phyloP scores from a whole-genome alignment of 23 red algal genomes.

The Gracilaria caudata region DNA sequence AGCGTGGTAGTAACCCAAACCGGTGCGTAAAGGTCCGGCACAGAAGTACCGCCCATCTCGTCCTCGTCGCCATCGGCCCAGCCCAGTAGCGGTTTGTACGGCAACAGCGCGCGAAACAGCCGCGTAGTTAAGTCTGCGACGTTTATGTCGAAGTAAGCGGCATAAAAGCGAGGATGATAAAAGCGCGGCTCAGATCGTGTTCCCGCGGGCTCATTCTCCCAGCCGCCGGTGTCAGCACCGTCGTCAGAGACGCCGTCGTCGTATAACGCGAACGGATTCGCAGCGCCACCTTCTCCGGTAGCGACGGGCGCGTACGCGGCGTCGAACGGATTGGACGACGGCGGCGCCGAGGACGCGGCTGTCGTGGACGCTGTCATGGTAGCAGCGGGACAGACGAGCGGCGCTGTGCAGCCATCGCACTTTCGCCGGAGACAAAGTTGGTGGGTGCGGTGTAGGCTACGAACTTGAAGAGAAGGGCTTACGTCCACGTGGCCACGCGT shows the following conservation, averaged over 20 bases:
- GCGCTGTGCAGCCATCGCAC: too few relatives aligned
- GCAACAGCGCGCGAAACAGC: constrained; percentile 67
- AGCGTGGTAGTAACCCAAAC: constrained; percentile 87
- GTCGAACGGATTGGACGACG: constrained; percentile 33
- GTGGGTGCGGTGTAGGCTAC: too few relatives aligned
- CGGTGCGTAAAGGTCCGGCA: constrained; percentile 84
- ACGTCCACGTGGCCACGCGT: constrained; percentile 8
- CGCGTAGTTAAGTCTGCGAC: constrained; percentile 55
- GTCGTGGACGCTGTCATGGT: constrained; percentile 6
- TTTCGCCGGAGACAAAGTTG: neutral
- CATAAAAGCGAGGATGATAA: constrained; percentile 78
- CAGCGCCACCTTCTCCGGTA: neutral
- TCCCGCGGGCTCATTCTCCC: constrained; percentile 66
- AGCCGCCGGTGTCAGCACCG: constrained; percentile 67
- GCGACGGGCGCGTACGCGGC: constrained; percentile 31
- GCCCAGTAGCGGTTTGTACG: constrained; percentile 76
- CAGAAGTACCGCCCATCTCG: constrained; percentile 58
- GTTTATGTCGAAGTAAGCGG: constrained; percentile 75
- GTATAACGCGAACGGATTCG: constrained; percentile 75
- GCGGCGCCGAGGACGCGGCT: constrained; percentile 14
- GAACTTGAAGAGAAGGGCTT: too few relatives aligned
- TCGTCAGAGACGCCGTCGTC: constrained; percentile 70
- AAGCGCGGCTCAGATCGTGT: constrained; percentile 66
- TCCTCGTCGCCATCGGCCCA: constrained; percentile 74
- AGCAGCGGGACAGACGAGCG: neutral